Evolutionary conservation across 345 rosid species (phyloP), one percentile per base, ranked within the genome.

Genomic region (Euphorbia pulcherrima): DNA sequence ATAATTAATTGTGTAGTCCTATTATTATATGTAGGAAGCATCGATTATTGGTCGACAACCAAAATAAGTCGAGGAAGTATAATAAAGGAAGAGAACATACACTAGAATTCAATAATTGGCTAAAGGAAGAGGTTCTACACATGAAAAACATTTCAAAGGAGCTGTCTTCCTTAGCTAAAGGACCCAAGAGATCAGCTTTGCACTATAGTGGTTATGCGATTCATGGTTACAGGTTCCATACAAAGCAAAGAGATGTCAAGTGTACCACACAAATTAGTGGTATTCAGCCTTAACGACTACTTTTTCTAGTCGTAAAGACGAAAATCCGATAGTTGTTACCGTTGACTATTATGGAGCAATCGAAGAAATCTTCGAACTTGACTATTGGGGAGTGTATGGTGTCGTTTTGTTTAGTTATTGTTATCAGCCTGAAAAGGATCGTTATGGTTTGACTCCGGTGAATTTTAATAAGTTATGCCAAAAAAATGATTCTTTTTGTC

Each of bases 401-500:
- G 57, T 52, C 6, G 28, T 52, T 52, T 52, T 52, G 23, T 52
- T 52, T 20, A 52, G 56, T 52, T 41, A 27, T 52, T 52, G 56
- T 5, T 52, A 18, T 11, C 2, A 52, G 21, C 9, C 5, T 0
- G 56, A 52, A 5, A 52, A 52, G 10, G 24, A 52, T 52, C 7
- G 10, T 18, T 52, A 52, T 52, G 56, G 87, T 75, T 7, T 41
- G 47, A 41, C 47, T 41, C 47, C 13, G 8, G 47, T 41, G 4
- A 41, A 41, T 41, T 41, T 41, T 16, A 41, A 41, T 4, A 41
- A 11, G 13, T 2, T 41, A 41, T 41, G 47, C 47, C 47, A 41
- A 4, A 41, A 41, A 41, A 41, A 41, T 41, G 47, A 41, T 41
- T 16, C 47, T 8, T 41, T 41, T 41, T n/a, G 47, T 41, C 13